Evolutionary conservation across 495 filamentous ascomycete genomes (phyloP), one percentile per base, ranked within the genome.

Genomic region (Aspergillus egyptiacus): DNA sequence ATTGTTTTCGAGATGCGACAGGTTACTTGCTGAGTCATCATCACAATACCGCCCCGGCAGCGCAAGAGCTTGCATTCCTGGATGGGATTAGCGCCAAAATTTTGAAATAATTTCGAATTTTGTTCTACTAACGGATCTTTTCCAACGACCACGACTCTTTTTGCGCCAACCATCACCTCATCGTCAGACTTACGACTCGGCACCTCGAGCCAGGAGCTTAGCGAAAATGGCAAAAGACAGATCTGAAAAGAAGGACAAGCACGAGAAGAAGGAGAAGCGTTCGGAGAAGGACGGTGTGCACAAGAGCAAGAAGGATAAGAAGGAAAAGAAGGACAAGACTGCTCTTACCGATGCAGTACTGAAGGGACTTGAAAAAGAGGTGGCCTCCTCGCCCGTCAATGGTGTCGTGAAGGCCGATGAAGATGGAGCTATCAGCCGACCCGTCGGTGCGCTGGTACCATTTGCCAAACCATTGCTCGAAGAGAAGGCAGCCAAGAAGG

Each of bases 401-500:
- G 68, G 59, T n/a, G 70, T 63, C 17, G 59, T 69, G 39, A 65
- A 73, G 34, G 62, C 67, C 32, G 73, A 78, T 56, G 70, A 65
- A 37, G 74, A 71, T 57, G 75, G 73, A 57, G 66, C 74, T 48
- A 73, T 74, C 48, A 59, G 50, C 48, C 71, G 71, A 57, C 73
- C 81, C 39, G 68, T 83, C 51, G 84, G 85, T 49, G 83, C 87
- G 19, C 66, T 95, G 40, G 91, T 96, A 36, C 90, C 89, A n/a
- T 98, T 97, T 64, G 94, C 93, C 49, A 75, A 83, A 54, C 93
- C 94, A 35, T 73, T 97, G 60, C 89, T 87, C 15, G 85, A 93
- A 58, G 90, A 95, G 60, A 96, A 96, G 78, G 69, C 76, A 19
- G 79, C 83, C 57, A 96, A 96, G 82, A 96, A 95, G 81, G 80